These are phyloP conservation scores for Phytophthora sansomeana DNA, from an alignment of 352 stramenopile species.

Conservation along the genomic window DNA sequence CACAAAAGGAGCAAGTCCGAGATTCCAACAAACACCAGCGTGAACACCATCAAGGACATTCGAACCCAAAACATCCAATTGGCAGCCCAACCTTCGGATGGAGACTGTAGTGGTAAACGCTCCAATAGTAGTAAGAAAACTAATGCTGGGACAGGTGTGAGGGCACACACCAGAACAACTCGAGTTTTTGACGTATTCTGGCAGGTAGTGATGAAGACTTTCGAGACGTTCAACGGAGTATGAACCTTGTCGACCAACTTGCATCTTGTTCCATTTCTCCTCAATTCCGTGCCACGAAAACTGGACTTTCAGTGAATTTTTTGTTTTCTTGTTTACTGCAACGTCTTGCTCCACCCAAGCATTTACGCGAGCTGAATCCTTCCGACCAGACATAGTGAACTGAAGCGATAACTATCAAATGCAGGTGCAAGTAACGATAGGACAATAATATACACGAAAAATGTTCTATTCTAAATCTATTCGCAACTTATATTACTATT, in stretches of 20 bases:
- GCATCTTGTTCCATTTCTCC: not conserved
- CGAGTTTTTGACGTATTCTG: not conserved
- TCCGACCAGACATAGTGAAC: too few species aligned
- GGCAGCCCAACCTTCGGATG: not conserved
- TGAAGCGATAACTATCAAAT: too few species aligned
- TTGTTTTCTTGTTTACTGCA: too few species aligned
- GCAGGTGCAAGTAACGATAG: too few species aligned
- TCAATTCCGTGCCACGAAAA: too few species aligned
- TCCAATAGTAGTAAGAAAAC: not conserved
- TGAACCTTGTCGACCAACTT: not conserved
- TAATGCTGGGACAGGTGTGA: not conserved
- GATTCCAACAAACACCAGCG: not conserved
- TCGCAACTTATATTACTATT: too few species aligned
- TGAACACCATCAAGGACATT: not conserved
- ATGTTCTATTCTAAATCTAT: too few species aligned
- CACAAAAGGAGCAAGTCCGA: not conserved
- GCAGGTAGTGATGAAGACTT: not conserved
- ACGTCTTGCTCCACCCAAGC: too few species aligned
- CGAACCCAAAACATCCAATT: not conserved
- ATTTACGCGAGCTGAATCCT: too few species aligned
- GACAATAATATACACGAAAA: too few species aligned
- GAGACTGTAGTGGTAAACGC: not conserved
- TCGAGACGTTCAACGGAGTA: not conserved
- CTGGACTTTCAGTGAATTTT: too few species aligned
- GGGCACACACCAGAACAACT: not conserved